Percentiles rank a stretch among this genome's conserved stretches.
These are phyloP conservation scores for Fraxinus velutina DNA, from an alignment of 305 asterid species.

Conservation along the genomic window DNA sequence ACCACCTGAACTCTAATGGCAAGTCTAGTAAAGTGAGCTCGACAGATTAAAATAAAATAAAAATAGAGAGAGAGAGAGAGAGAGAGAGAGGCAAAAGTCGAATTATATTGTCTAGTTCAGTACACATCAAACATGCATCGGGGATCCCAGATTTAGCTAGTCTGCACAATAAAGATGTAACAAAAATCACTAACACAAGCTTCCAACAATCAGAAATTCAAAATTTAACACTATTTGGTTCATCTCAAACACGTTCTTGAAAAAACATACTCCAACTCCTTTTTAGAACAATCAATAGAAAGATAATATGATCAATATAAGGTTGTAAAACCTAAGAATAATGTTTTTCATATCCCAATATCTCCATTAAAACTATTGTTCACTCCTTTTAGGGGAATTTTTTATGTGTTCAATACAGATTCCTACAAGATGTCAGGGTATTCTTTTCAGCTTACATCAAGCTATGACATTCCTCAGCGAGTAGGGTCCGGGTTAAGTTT, in stretches of 20 bases:
- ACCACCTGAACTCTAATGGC: not conserved
- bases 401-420: constrained; percentile 30
- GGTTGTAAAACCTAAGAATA: constrained; percentile 22
- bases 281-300: constrained; percentile 30
- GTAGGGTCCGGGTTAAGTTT: constrained; percentile 32
- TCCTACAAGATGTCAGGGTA: constrained; percentile 5
- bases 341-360: constrained; percentile 27
- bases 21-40: not conserved
- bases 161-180: not conserved
- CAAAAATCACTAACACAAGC: not conserved
- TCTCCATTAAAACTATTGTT: constrained; percentile 28
- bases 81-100: not conserved
- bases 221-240: constrained; percentile 22
- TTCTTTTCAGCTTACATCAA: not conserved
- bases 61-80: no score
- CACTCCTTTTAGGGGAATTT: constrained; percentile 12
- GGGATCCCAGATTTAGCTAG: no score
- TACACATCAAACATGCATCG: not conserved
- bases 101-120: not conserved
- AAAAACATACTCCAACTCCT: constrained; percentile 15
- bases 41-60: not conserved
- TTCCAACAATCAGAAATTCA: constrained; percentile 9
- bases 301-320: constrained; percentile 24
- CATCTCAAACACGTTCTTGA: constrained; percentile 15
- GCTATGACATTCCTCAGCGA: constrained; percentile 31